Evolutionary conservation across 495 filamentous ascomycete genomes (phyloP), one percentile per base, ranked within the genome.

Genomic region (Cenococcum geophilum): DNA sequence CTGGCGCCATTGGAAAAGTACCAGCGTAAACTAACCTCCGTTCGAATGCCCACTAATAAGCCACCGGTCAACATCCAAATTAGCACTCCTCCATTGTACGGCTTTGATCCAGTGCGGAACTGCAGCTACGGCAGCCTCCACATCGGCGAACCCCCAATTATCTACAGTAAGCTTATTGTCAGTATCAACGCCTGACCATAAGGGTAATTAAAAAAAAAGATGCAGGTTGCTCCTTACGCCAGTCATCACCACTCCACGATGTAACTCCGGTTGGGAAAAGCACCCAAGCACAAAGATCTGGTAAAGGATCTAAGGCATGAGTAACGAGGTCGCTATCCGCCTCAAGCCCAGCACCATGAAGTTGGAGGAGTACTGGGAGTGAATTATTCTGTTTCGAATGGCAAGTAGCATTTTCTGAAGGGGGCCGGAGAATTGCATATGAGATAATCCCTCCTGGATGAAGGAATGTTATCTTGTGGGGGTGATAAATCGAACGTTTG

Each of bases 211-310:
- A 35, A 48, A 22, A 63, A n/a, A 6, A 32, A 6, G 27, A 32
- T 32, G 27, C 27, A 32, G 27, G 27, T 2, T 32, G 27, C 3
- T 32, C 6, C 78, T 72, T 73, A 80, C 80, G 83, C 83, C 83
- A 85, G 67, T 86, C 83, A 69, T 85, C 82, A 40, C 79, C 78
- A 65, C 79, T 81, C 83, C 83, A 86, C 16, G 82, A 72, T 22
- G 82, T 85, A 20, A 80, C 79, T 37, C 83, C 83, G 9, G 75
- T 80, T 20, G 83, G 82, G 61, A 84, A 77, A n/a, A 85, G 58
- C 27, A 78, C 66, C 82, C 81, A 86, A 3, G 81, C 75, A 61
- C 77, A 80, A 35, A 83, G 67, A 56, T 83, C 77, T 5, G 79
- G 74, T 2, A 79, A 71, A 35, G 68, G 66, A 66, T 82, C 76